Evolutionary conservation across 1,284 basidiomycete genomes (phyloP).

Genomic region (Leccinum huronense): DNA sequence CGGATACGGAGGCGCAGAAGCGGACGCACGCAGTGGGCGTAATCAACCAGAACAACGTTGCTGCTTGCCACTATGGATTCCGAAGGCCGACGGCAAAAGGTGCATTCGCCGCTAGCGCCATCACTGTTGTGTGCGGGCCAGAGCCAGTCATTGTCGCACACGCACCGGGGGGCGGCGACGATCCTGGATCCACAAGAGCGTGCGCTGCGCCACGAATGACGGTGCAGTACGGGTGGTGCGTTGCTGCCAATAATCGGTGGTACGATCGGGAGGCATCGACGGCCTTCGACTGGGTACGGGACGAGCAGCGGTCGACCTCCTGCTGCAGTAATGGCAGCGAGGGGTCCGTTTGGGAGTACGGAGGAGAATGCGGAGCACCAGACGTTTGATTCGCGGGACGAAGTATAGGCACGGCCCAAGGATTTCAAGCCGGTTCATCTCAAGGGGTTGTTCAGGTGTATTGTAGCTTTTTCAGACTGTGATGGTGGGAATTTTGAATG

Average conservation of each 20-base stretch:
- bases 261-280: slow-evolving; percentile 61
- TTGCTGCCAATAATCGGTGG: slow-evolving; percentile 50
- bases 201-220: slow-evolving; percentile 63
- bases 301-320: slow-evolving; percentile 37
- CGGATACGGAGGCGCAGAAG: slow-evolving; percentile 31
- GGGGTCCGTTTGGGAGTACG: slow-evolving; percentile 51
- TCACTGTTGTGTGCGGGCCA: slow-evolving; percentile 44
- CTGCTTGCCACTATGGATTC: slow-evolving; percentile 10
- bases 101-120: slow-evolving; percentile 34
- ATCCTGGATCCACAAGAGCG: slow-evolving; percentile 65
- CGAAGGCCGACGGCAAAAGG: slow-evolving; percentile 30
- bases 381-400: slow-evolving; percentile 37
- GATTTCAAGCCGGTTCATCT: slow-evolving; percentile 88
- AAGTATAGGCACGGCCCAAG: slow-evolving; percentile 43
- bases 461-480: slow-evolving; percentile 5
- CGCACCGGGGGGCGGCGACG: slow-evolving; percentile 70
- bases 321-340: slow-evolving; percentile 29
- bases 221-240: slow-evolving; percentile 73
- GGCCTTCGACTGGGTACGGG: slow-evolving; percentile 64
- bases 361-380: slow-evolving; percentile 46
- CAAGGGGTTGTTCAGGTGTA: slow-evolving; percentile 85
- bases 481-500: slow-evolving; percentile 1
- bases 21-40: slow-evolving; percentile 18
- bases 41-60: slow-evolving; percentile 17
- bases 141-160: slow-evolving; percentile 54